Evolutionary conservation across 2,329 filamentous ascomycete species (phyloP), one percentile per base, ranked within the genome.

Genomic region (Colletotrichum coccodes): DNA sequence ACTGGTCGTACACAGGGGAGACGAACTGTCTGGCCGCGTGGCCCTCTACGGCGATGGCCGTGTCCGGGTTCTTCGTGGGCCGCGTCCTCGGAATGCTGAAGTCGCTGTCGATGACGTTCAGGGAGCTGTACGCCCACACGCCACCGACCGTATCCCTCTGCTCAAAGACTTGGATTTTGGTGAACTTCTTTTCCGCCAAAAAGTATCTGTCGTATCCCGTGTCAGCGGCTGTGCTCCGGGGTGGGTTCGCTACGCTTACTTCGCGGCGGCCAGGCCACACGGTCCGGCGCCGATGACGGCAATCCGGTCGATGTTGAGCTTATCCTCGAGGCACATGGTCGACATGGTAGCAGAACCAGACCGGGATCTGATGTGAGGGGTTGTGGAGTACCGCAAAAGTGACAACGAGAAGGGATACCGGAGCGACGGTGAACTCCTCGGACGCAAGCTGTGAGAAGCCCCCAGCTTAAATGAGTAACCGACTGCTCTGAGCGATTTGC

Each of bases 211-310:
- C n/a, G 34, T 21, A 21, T 26, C 23, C n/a, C 42, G 9, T 21
- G 44, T 60, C 12, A 38, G 42, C 34, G 3, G 23, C 9, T 21
- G 32, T 3, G 38, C 11, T 49, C 5, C 6, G 44, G 18, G 12
- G 14, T 4, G n/a, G 42, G 47, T 28, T 18, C 11, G 12, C 30
- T 18, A 53, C 36, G 34, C 73, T 57, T 74, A 80, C 79, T 78
- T 81, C 40, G 79, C 91, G 36, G 89, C 88, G 61, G 88, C 87
- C 3, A 94, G 81, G 8, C 92, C 92, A 69, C 87, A 87, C 1
- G 92, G 90, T 0, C 92, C 92, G 14, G 90, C 92, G n/a, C 92
- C 92, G 68, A 94, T 89, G 49, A 94, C 86, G 68, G 90, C 91
- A 71, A 94, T 83, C 16, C 80, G 84, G 61, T 82, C 80, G 28